These are phyloP conservation scores for Trichoderma atrobrunneum DNA, from an alignment of 2,329 filamentous ascomycete genomes.

Conservation along the genomic window DNA sequence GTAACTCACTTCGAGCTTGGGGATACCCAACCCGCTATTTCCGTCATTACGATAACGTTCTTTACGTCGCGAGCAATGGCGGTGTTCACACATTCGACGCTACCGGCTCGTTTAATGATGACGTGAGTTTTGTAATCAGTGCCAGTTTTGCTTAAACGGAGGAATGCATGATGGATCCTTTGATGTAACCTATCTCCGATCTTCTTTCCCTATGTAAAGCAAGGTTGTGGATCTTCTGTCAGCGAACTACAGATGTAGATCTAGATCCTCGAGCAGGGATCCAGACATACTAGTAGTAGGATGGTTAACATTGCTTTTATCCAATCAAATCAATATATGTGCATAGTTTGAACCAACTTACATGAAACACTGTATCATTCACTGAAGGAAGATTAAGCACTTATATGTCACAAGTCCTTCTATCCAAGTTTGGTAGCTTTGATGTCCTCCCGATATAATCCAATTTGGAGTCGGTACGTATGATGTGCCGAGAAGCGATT, in stretches of 20 bases:
- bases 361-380: too few relatives aligned
- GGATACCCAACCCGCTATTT: neutral
- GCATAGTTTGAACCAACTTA: neutral
- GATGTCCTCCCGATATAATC: too few relatives aligned
- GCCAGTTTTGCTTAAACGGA: neutral
- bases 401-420: too few relatives aligned
- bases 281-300: neutral
- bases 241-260: neutral
- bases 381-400: too few relatives aligned
- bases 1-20: neutral
- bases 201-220: neutral
- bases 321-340: neutral
- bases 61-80: neutral
- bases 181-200: neutral
- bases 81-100: neutral
- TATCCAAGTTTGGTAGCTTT: too few relatives aligned
- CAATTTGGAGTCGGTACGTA: too few relatives aligned
- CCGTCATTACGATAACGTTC: neutral
- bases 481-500: too few relatives aligned
- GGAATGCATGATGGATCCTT: neutral
- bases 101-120: neutral
- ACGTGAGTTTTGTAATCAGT: conserved; percentile 3
- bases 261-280: neutral
- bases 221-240: neutral
- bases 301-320: neutral